Percentiles rank a stretch among this genome's conserved stretches.
Conservation (phyloP, 345 rosid genomes). For the Citrus medica region DNA sequence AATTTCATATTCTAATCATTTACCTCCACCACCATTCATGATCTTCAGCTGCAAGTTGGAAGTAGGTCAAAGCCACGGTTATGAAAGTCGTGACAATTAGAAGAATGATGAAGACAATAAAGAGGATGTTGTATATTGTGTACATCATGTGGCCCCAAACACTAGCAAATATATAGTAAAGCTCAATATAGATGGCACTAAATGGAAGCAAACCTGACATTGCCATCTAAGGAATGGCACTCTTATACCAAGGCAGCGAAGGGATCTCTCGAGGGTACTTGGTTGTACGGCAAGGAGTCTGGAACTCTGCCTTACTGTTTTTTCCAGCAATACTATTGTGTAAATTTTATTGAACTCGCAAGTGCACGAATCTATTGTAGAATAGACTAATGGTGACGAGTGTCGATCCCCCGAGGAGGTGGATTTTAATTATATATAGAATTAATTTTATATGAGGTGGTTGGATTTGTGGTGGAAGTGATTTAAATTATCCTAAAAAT, state of each 20-base stretch:
- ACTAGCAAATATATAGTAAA: slow-evolving; percentile 56
- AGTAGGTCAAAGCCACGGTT: slow-evolving; percentile 52
- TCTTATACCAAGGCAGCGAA: slow-evolving; percentile 44
- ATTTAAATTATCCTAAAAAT: too few species aligned
- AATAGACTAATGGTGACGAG: too few species aligned
- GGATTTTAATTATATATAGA: too few species aligned
- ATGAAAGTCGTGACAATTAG: slow-evolving; percentile 49
- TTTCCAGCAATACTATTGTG: slow-evolving; percentile 58
- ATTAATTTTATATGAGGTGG: too few species aligned
- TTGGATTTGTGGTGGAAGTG: too few species aligned
- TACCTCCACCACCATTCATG: slow-evolving; percentile 68
- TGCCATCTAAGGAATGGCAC: slow-evolving; percentile 51
- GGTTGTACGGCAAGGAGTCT: slow-evolving; percentile 53
- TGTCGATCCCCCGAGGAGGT: too few species aligned
- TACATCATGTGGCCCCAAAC: slow-evolving; percentile 61
- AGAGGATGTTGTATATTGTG: slow-evolving; percentile 50
- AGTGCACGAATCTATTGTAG: too few species aligned
- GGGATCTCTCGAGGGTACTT: slow-evolving; percentile 57
- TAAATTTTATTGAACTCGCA: too few species aligned
- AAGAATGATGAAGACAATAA: slow-evolving; percentile 53
- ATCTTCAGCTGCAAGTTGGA: slow-evolving; percentile 55
- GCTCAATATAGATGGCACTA: slow-evolving; percentile 56
- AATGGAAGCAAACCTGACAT: slow-evolving; percentile 57
- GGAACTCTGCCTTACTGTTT: slow-evolving; percentile 52
- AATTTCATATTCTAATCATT: neutral